Percentiles rank a stretch among this genome's conserved stretches.
Evolutionary conservation across 495 filamentous ascomycete genomes (phyloP).

Genomic region (Saxophila tyrrhenica): DNA sequence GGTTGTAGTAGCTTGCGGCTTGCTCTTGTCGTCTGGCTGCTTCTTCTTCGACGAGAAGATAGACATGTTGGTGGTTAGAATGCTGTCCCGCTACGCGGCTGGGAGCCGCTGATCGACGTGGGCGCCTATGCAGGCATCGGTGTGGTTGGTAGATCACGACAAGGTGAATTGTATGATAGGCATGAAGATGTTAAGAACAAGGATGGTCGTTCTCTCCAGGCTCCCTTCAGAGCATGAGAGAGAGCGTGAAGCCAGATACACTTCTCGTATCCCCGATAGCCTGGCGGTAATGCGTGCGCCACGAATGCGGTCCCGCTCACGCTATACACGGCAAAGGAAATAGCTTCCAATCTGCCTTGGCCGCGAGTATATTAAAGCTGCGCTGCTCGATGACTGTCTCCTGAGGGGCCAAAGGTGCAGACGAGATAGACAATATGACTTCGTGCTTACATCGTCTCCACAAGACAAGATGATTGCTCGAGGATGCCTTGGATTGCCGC

Average conservation of each 20-base stretch:
- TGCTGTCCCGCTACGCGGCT: background rate
- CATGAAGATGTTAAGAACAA: background rate
- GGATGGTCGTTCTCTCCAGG: too few species aligned
- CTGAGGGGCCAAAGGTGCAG: background rate
- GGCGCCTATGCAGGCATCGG: background rate
- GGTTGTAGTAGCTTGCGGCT: background rate
- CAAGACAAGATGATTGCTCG: background rate
- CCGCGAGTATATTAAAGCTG: background rate
- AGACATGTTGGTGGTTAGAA: background rate
- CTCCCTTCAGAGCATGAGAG: background rate
- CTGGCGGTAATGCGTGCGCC: background rate
- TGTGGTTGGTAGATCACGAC: background rate
- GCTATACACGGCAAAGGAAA: background rate
- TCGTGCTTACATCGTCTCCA: too few species aligned
- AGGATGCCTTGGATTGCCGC: background rate
- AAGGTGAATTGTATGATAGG: background rate
- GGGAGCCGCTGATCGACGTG: background rate
- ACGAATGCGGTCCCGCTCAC: background rate
- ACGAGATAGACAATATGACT: too few species aligned
- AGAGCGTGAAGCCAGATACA: background rate
- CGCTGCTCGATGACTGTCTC: background rate
- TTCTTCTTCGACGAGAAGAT: background rate
- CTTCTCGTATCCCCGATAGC: background rate
- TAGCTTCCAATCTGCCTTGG: background rate
- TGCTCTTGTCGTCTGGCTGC: background rate